Evolutionary conservation across 352 stramenopile genomes (phyloP), one percentile per base, ranked within the genome.

Genomic region (Phytophthora sp.): DNA sequence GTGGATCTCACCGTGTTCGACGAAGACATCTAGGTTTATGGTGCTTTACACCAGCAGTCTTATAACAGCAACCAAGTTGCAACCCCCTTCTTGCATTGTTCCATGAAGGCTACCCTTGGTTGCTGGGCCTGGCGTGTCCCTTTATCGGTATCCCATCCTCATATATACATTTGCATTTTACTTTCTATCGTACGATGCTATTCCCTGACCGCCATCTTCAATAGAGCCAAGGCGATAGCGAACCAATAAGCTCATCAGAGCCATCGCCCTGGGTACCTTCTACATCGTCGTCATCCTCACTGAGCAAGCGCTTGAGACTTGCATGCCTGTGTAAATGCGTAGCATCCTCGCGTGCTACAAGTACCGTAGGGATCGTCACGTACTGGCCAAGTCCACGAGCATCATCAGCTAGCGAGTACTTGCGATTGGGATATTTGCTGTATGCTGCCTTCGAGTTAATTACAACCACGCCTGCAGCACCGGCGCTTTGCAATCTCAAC

Each of bases 1-100:
- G 79, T 91, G 20, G 84, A 92, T 49, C 78, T 92, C 52, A 92
- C 81, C 8, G 79, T 92, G 6, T 92, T 90, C 59, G 81, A 90
- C 42, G 76, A 92, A 43, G 84, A 92, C 44, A 71, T 81, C 18
- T 88, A 76, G 49, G 34, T 8, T 10, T 21, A n/a, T 34, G 9
- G 42, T 31, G 12, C 23, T 34, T 20, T 13, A 3, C 37, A 17
- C 3, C n/a, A 20, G n/a, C 7, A 41, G 34, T 20, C 34, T 41
- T 20, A 21, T 41, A 41, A 41, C 34, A n/a, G n/a, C n/a, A n/a
- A n/a, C n/a, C n/a, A n/a, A n/a, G n/a, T n/a, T n/a, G n/a, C n/a
- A n/a, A n/a, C n/a, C n/a, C n/a, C n/a, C n/a, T n/a, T n/a, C n/a
- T n/a, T 34, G 3, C 30, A 15, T 12, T 12, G 30, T 34, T 12